Percentiles rank a stretch among this genome's conserved stretches.
Conservation (phyloP, 2,329 filamentous ascomycete species). For the Phaeosphaeriaceae sp. region DNA sequence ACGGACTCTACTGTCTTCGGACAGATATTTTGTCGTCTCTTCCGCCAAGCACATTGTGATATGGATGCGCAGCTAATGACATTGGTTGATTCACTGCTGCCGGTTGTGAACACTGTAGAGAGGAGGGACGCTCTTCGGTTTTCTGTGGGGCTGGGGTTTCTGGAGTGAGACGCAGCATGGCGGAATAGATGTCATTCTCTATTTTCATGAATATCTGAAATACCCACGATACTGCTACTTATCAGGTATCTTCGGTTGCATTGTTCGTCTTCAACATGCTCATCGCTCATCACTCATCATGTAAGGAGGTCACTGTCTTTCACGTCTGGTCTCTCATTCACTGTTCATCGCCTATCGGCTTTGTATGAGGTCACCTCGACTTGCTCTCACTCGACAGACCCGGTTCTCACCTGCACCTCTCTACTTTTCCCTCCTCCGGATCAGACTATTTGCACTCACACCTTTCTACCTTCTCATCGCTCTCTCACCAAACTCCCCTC, state of each 20-base stretch:
- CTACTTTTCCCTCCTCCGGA: not conserved
- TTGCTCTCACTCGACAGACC: not conserved
- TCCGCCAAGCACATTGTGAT: not conserved
- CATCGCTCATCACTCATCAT: no score
- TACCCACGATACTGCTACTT: no score
- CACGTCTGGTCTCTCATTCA: not conserved
- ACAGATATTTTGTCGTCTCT: not conserved
- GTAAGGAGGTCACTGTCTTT: no score
- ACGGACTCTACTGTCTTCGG: constrained; percentile 1
- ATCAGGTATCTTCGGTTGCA: no score
- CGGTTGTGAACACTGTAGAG: not conserved
- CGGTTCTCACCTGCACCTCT: not conserved
- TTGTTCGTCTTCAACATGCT: no score
- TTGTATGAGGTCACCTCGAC: not conserved
- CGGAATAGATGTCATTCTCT: no score
- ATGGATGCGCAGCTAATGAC: not conserved
- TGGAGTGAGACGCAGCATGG: no score
- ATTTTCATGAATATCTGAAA: no score
- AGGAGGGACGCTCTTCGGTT: not conserved
- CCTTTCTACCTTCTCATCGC: not conserved
- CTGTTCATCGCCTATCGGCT: not conserved
- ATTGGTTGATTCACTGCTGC: not conserved
- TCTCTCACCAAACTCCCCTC: not conserved
- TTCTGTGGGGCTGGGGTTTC: not conserved
- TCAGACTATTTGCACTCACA: not conserved